A percentile compares a stretch with the other conserved stretches of the same genome.
phyloP scores from a whole-genome alignment of 2,329 filamentous ascomycete species.

The Ceratocystis destructans region DNA sequence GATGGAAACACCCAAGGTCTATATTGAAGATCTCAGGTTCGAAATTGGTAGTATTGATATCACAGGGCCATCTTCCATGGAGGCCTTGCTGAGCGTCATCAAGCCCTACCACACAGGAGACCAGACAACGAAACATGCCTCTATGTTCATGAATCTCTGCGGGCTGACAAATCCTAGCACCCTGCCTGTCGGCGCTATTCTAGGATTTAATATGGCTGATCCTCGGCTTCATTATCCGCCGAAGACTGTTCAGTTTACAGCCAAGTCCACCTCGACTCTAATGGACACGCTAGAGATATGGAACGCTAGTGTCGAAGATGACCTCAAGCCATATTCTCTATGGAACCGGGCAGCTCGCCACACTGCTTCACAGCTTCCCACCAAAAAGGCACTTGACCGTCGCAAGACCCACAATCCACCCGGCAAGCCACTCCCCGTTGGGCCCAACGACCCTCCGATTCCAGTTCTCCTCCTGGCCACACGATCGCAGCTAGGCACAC shows the following conservation, averaged over 20 bases:
- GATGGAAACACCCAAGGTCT: slow-evolving; percentile 46
- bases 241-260: slow-evolving; percentile 34
- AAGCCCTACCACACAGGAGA: slow-evolving; percentile 32
- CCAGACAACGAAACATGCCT: slow-evolving; percentile 30
- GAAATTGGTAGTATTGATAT: slow-evolving; percentile 49
- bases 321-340: slow-evolving; percentile 37
- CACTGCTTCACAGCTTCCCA: slow-evolving; percentile 50
- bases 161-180: slow-evolving; percentile 54
- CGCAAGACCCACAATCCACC: slow-evolving; percentile 51
- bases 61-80: slow-evolving; percentile 58
- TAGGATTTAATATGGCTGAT: slow-evolving; percentile 63
- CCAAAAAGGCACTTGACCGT: slow-evolving; percentile 69
- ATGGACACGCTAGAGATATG: slow-evolving; percentile 51
- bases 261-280: slow-evolving; percentile 27
- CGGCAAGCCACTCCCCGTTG: slow-evolving; percentile 46
- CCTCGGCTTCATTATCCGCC: slow-evolving; percentile 70
- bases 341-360: slow-evolving; percentile 57
- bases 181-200: slow-evolving; percentile 53
- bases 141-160: slow-evolving; percentile 38
- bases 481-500: slow-evolving; percentile 33
- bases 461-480: slow-evolving; percentile 59
- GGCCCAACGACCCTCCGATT: slow-evolving; percentile 55
- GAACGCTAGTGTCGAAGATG: slow-evolving; percentile 41
- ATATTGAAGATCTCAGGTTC: slow-evolving; percentile 55
- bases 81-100: slow-evolving; percentile 58